Evolutionary conservation across 2,329 filamentous ascomycete genomes (phyloP), one percentile per base, ranked within the genome.

Genomic region (Paracamarosporium sp.): DNA sequence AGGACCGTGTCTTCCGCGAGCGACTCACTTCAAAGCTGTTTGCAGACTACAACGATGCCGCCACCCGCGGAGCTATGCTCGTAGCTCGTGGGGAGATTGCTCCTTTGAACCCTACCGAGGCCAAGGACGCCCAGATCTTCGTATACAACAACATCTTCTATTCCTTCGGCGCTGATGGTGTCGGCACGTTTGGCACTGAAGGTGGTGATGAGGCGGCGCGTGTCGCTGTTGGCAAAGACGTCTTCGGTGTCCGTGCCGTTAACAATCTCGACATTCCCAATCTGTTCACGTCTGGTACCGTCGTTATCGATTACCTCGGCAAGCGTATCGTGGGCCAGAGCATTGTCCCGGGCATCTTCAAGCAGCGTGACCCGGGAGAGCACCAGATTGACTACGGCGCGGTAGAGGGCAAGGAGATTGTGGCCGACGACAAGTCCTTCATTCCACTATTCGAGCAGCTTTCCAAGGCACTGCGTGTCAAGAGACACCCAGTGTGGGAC

Each of bases 91-190:
- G 95, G 53, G 95, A 99, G 76, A 90, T 99, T 62, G 89, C 93
- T 20, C 92, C 95, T 6, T 81, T 99, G 53, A 99, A 99, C 80
- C 96, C 95, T 6, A 98, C 94, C 0, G 95, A 99, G 79, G 88
- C 85, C 62, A 87, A 85, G 65, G 94, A 99, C 76, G 95, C 95
- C 4, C 95, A 99, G 76, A 99, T 99, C 64, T 99, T 97, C 71
- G 94, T 99, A 24, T 97, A 98, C 83, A 98, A 98, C 83, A 99
- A 99, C 79, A 93, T 99, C 66, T 99, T 99, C 82, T 99, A 97
- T 82, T 98, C 95, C 0, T 98, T 97, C 68, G 95, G 95, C 61
- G 94, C 95, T 43, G 95, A 99, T 76, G 96, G 95, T 51, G 95
- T 98, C 44, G 94, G 95, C 41, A 99, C 95, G 15, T 99, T 99